Evolutionary conservation across 768 basidiomycete species (phyloP).

Genomic region (Gyrodon lividus): DNA sequence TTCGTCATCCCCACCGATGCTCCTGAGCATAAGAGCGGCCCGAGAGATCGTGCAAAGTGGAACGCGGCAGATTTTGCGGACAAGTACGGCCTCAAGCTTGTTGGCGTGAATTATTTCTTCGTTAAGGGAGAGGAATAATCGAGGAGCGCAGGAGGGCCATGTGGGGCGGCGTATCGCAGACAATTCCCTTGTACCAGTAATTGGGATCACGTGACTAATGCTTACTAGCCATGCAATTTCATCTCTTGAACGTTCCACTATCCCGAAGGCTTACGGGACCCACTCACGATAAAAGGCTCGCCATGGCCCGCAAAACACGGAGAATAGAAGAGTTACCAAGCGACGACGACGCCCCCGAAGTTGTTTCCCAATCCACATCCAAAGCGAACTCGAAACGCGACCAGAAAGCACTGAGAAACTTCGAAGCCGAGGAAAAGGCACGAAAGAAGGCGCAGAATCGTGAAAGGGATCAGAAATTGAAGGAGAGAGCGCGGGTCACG

Average conservation of each 20-base stretch:
- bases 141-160: neutral
- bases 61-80: slow-evolving; percentile 53
- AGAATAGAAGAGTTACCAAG: slow-evolving; percentile 19
- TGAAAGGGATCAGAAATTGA: slow-evolving; percentile 47
- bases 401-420: slow-evolving; percentile 37
- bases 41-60: slow-evolving; percentile 53
- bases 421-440: slow-evolving; percentile 37
- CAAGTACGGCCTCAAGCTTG: slow-evolving; percentile 49
- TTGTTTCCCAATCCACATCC: slow-evolving; percentile 45
- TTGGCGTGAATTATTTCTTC: slow-evolving; percentile 59
- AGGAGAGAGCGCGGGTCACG: slow-evolving; percentile 42
- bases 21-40: slow-evolving; percentile 43
- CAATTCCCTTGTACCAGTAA: too few relatives aligned
- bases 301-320: slow-evolving; percentile 21
- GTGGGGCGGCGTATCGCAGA: too few relatives aligned
- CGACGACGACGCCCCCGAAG: slow-evolving; percentile 50
- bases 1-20: slow-evolving; percentile 45
- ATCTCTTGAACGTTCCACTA: too few relatives aligned
- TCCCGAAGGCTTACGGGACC: neutral
- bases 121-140: slow-evolving; percentile 29
- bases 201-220: too few relatives aligned
- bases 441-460: slow-evolving; percentile 46
- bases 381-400: slow-evolving; percentile 41
- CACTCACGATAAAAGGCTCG: neutral
- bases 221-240: too few relatives aligned